Evolutionary conservation across 768 basidiomycete genomes (phyloP).

Genomic region (Russula abietina): DNA sequence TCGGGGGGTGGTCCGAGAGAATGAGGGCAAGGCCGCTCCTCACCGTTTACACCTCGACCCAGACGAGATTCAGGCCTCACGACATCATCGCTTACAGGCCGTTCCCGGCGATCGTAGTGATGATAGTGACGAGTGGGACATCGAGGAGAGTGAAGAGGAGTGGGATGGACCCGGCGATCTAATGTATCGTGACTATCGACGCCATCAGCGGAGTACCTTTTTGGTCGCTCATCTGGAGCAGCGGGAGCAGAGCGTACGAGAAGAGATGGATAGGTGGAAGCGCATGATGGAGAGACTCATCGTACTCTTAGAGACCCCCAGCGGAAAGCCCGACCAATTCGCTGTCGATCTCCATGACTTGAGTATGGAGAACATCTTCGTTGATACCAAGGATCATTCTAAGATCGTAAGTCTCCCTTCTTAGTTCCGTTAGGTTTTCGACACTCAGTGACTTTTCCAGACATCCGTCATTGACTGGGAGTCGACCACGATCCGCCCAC

Average conservation of each 20-base stretch:
- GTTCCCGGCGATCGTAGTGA: slow-evolving; percentile 71
- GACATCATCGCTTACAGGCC: slow-evolving; percentile 62
- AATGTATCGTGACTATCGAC: slow-evolving; percentile 79
- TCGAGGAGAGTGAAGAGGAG: slow-evolving; percentile 76
- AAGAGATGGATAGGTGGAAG: slow-evolving; percentile 71
- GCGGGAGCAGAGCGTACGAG: slow-evolving; percentile 55
- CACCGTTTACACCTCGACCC: slow-evolving; percentile 78
- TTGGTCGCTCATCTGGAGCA: slow-evolving; percentile 61
- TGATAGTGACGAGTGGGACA: slow-evolving; percentile 72
- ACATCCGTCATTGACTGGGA: slow-evolving; percentile 90
- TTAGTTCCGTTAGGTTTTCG: not conserved
- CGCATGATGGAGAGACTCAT: slow-evolving; percentile 56
- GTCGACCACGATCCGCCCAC: slow-evolving; percentile 78
- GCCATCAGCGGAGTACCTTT: slow-evolving; percentile 76
- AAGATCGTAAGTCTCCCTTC: slow-evolving; percentile 54
- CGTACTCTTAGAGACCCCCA: slow-evolving; percentile 29
- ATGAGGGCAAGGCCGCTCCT: slow-evolving; percentile 69
- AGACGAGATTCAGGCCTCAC: slow-evolving; percentile 61
- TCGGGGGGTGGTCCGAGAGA: slow-evolving; percentile 64
- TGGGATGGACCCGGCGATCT: slow-evolving; percentile 61
- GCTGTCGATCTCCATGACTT: slow-evolving; percentile 82
- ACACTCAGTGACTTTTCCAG: slow-evolving; percentile 35
- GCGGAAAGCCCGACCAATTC: slow-evolving; percentile 52
- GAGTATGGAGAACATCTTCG: slow-evolving; percentile 80
- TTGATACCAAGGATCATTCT: slow-evolving; percentile 59